Evolutionary conservation across 306 rosid species (phyloP).

Genomic region (Gillenia trifoliata): DNA sequence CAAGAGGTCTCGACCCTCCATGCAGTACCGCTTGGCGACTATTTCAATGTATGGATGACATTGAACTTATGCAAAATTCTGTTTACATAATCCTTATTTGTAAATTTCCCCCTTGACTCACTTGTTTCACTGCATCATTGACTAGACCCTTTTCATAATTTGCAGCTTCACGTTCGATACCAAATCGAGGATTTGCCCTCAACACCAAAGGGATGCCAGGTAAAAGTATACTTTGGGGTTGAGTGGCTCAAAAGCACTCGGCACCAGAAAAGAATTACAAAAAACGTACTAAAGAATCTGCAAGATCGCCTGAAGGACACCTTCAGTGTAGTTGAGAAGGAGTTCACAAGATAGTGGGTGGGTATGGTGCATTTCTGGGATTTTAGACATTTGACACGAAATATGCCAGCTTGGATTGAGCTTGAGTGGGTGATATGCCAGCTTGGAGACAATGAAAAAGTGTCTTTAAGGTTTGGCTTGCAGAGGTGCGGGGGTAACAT

Average conservation of each 20-base stretch:
- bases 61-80: conserved; percentile 12
- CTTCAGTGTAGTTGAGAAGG: conserved; percentile 61
- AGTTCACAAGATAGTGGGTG: conserved; percentile 36
- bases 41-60: conserved; percentile 59
- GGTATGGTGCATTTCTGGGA: background rate
- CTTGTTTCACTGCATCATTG: conserved; percentile 7
- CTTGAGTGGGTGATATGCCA: background rate
- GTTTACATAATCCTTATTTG: conserved; percentile 8
- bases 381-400: conserved; percentile 14
- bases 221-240: conserved; percentile 64
- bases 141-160: conserved; percentile 26
- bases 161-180: conserved; percentile 77
- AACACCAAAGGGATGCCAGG: conserved; percentile 50
- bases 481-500: background rate
- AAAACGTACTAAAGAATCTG: conserved; percentile 62
- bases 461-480: background rate
- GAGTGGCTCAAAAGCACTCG: conserved; percentile 87
- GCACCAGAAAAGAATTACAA: conserved; percentile 70
- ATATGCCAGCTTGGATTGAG: background rate
- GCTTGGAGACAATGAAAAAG: background rate
- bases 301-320: conserved; percentile 42
- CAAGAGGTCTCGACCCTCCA: conserved; percentile 90
- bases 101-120: background rate
- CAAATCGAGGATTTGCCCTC: conserved; percentile 63
- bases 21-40: conserved; percentile 81